Conservation (phyloP, 306 rosid genomes). For the Begonia masoniana region DNA sequence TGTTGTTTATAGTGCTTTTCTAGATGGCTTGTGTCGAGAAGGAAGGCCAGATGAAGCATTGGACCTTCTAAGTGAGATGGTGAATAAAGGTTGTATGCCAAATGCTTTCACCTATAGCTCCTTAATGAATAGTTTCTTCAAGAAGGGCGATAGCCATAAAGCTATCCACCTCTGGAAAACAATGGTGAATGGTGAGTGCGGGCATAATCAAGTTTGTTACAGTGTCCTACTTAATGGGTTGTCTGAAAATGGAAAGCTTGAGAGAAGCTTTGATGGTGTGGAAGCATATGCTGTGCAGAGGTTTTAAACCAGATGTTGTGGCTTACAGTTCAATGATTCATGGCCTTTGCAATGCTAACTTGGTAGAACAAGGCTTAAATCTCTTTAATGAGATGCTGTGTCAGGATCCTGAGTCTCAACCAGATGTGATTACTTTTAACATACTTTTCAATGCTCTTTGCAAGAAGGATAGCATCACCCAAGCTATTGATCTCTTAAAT, state of each 20-base stretch:
- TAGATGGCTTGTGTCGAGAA: constrained; percentile 81
- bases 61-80: constrained; percentile 49
- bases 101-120: constrained; percentile 69
- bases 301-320: constrained; percentile 74
- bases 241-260: constrained; percentile 62
- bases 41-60: constrained; percentile 62
- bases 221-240: constrained; percentile 71
- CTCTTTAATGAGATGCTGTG: constrained; percentile 80
- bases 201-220: constrained; percentile 47
- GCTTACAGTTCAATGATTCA: constrained; percentile 90
- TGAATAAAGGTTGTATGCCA: constrained; percentile 41
- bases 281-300: constrained; percentile 71
- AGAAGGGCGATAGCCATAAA: constrained; percentile 37
- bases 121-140: constrained; percentile 70
- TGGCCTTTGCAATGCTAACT: constrained; percentile 64
- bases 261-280: constrained; percentile 73
- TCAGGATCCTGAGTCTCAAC: constrained; percentile 46
- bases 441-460: constrained; percentile 63
- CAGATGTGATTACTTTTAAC: constrained; percentile 74
- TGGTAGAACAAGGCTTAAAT: constrained; percentile 63
- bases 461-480: constrained; percentile 43
- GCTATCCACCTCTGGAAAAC: constrained; percentile 82
- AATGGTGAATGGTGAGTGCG: constrained; percentile 27
- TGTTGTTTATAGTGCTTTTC: constrained; percentile 54
- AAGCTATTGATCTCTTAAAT: constrained; percentile 57